Evolutionary conservation across 2,329 filamentous ascomycete genomes (phyloP).

Genomic region (Sclerotinia glacialis): DNA sequence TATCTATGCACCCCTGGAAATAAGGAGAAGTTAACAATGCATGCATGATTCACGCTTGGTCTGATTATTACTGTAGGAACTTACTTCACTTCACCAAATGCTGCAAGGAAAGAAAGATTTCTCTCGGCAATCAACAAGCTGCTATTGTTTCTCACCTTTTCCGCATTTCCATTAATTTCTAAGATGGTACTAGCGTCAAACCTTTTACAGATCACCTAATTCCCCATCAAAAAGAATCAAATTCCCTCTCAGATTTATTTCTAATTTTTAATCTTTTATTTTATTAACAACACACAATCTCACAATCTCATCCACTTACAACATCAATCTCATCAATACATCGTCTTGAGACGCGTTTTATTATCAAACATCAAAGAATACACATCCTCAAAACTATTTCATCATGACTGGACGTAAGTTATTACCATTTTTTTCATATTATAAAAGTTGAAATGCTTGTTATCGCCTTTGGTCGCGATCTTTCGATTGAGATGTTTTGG

Average conservation of each 20-base stretch:
- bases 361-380: conserved; percentile 25
- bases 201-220: conserved; percentile 10
- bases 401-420: conserved; percentile 58
- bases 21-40: conserved; percentile 6
- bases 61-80: not conserved
- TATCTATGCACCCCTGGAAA: conserved; percentile 15
- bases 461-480: conserved; percentile 19
- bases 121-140: not conserved
- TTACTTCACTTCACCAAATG: not conserved
- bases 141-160: not conserved
- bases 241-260: not conserved
- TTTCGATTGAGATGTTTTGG: not conserved
- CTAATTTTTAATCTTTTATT: not conserved
- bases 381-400: conserved; percentile 40
- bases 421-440: conserved; percentile 35
- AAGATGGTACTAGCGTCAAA: conserved; percentile 15
- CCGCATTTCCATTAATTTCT: conserved; percentile 14
- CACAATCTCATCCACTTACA: too few relatives aligned
- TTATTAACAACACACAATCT: conserved; percentile 23
- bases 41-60: not conserved
- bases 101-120: not conserved
- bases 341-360: conserved; percentile 26
- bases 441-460: conserved; percentile 45
- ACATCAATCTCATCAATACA: too few relatives aligned
- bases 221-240: conserved; percentile 12